Conservation (phyloP, 352 stramenopile species). For the Aphanomyces cochlioides region DNA sequence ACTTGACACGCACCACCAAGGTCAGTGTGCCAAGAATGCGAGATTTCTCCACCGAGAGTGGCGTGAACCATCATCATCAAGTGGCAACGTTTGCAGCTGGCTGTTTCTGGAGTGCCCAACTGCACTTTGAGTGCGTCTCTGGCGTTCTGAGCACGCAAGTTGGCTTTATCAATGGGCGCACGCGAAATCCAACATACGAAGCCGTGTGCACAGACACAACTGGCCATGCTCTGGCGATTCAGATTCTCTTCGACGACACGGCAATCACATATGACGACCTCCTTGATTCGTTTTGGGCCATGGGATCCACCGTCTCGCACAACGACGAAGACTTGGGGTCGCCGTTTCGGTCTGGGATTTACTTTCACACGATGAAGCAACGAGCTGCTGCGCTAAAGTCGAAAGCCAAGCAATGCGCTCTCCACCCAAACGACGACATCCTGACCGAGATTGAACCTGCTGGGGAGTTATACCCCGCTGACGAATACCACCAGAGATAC, state of each 20-base stretch:
- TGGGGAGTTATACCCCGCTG: conserved; percentile 88
- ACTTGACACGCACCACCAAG: neutral
- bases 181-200: conserved; percentile 91
- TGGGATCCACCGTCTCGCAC: conserved; percentile 85
- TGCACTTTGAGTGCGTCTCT: conserved; percentile 92
- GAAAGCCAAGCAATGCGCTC: neutral
- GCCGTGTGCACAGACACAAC: conserved; percentile 91
- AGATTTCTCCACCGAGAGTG: neutral
- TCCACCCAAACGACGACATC: conserved; percentile 60
- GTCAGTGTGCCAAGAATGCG: too few species aligned
- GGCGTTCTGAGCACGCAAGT: conserved; percentile 91
- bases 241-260: conserved; percentile 88
- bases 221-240: conserved; percentile 92
- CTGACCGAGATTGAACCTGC: conserved; percentile 89
- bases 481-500: conserved; percentile 97
- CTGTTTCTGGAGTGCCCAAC: conserved; percentile 97
- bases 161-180: conserved; percentile 73
- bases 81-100: conserved; percentile 93
- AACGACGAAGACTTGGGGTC: conserved; percentile 87
- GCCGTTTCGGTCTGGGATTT: conserved; percentile 95
- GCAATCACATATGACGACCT: conserved; percentile 82
- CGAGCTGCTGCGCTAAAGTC: conserved; percentile 56
- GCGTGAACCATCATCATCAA: conserved; percentile 4
- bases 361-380: conserved; percentile 91
- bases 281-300: conserved; percentile 78